Conservation (phyloP, 164 flowering plant genomes). For the Chimonanthus praecox region DNA sequence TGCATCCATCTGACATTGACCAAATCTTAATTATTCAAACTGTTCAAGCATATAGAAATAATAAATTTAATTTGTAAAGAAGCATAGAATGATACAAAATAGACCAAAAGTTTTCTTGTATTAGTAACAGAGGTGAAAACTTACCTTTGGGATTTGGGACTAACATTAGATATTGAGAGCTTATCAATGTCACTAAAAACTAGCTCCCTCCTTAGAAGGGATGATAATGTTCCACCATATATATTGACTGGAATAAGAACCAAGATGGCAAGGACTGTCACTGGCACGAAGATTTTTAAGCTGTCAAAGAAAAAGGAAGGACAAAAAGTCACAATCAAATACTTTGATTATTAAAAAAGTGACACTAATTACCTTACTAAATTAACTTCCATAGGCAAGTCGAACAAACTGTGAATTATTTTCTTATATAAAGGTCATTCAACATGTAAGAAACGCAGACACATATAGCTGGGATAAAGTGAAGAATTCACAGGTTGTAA, state of each 20-base stretch:
- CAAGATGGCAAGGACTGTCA: conserved; percentile 58
- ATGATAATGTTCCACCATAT: conserved; percentile 53
- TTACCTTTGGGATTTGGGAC: conserved; percentile 65
- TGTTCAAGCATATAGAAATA: not conserved
- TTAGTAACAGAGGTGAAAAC: conserved; percentile 8
- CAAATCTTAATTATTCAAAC: not conserved
- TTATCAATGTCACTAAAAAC: conserved; percentile 82
- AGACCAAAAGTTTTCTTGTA: not conserved
- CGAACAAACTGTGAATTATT: no score
- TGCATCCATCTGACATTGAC: no score
- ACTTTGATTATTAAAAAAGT: not conserved
- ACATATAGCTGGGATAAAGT: no score
- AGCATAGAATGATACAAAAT: not conserved
- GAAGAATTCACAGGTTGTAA: no score
- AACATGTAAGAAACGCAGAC: no score
- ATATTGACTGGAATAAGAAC: conserved; percentile 85
- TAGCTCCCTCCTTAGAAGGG: conserved; percentile 56
- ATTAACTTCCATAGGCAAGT: no score
- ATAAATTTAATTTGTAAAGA: not conserved
- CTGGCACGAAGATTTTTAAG: conserved; percentile 82
- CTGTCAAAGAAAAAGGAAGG: conserved; percentile 32
- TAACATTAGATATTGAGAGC: conserved; percentile 93
- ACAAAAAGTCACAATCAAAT: not conserved
- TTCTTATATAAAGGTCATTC: no score
- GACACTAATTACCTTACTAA: no score